Evolutionary conservation across 495 filamentous ascomycete genomes (phyloP), one percentile per base, ranked within the genome.

Genomic region (Aspergillus ostianus): DNA sequence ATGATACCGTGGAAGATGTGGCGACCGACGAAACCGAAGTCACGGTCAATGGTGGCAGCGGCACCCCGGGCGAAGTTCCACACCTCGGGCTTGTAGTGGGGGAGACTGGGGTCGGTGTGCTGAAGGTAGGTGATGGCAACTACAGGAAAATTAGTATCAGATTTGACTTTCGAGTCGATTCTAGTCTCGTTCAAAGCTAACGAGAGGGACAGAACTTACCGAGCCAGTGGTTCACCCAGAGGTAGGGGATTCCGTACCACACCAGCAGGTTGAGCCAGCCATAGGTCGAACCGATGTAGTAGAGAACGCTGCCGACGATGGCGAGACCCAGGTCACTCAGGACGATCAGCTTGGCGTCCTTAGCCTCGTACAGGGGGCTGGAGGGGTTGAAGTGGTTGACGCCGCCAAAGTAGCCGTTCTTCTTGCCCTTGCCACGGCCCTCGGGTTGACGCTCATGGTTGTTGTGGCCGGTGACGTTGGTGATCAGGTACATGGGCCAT

Each of bases 201-300:
- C 30, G 44, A 41, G 55, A 50, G 51, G 52, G 47, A 19, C 52
- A 47, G 30, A 59, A 70, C 79, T 76, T 76, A 83, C 80, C 80
- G 51, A 84, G 80, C 81, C 94, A 98, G 85, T 98, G 93, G 84
- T 98, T 96, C 23, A 98, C 94, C 93, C 93, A 97, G 62, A 98
- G 79, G 73, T 97, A 98, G 10, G 94, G 94, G 57, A 95, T 67
- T 68, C 90, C 85, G 74, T 98, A 98, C 93, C 94, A 98, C 47
- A 98, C 87, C 27, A 88, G 75, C 67, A 98, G 77, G 76, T 96
- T 97, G 63, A 80, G 67, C 84, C 86, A 93, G 69, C 95, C 93
- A 65, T 86, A 96, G 53, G 75, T 91, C 72, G 86, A 82, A 32
- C 79, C 83, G 63, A 87, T 72, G 62, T 84, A 77, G 64, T 85